Base-by-base conservation (phyloP, 306 rosid species). In the Dryas alaskensis region DNA sequence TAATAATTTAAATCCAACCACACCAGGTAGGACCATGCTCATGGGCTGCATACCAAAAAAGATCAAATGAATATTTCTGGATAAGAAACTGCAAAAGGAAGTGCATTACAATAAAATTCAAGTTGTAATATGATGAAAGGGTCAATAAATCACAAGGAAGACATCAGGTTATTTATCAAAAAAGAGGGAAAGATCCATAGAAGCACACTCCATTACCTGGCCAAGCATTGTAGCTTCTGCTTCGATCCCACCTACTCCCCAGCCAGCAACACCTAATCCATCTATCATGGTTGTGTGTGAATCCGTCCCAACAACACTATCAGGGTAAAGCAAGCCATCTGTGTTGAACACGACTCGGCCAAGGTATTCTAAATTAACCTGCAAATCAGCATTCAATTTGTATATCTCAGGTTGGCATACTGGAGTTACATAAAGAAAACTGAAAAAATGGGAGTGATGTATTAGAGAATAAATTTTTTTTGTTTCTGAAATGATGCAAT, bases 21-120 rank as follows among this genome's bases (percentile, higher is more conserved):
- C 98, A 67, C 98, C 98, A 12, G 98, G 98, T 69, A 93, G 86
- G 81, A 93, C 98, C 98, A 93, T 93, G 91, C 98, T 93, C 98
- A 93, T 91, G 72, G 98, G 98, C 97, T 93, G 85, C 72, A 76
- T 66, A 8, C 48, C 63, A 67, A 76, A 10, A 49, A 22, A 19
- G 7, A 65, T 9, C 46, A 13, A 27, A 47, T 70, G 69, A 73
- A 75, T 52, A 47, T 53, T 54, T 69, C 43, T 62, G 45, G 53
- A 66, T 16, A 63, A 69, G 46, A 71, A 74, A 62, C 58, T 19
- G 65, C 49, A 62, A 4, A 47, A 73, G 50, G 53, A 39, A 57
- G n/a, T 67, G 60, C 10, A 54, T 27, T 16, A 7, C 25, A 42
- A 66, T 25, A 71, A 31, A 39, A 69, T 50, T 48, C 16, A 60